phyloP scores from a whole-genome alignment of 345 rosid species.

The Dipteronia dyeriana region DNA sequence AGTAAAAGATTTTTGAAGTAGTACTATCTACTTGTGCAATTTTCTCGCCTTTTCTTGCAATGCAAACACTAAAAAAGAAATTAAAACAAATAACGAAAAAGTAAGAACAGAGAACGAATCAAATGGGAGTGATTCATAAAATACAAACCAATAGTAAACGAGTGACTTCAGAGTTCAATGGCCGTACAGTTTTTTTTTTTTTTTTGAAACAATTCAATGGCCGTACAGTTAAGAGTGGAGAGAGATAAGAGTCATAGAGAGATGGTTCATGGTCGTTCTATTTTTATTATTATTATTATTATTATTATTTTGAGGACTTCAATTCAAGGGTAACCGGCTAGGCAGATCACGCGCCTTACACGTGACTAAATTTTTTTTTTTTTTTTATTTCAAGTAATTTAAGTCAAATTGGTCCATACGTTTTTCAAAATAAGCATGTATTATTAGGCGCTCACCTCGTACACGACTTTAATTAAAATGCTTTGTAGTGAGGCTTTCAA shows the following conservation, averaged over 20 bases:
- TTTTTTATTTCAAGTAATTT: too few relatives aligned
- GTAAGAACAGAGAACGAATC: neutral
- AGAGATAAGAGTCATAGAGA: too few relatives aligned
- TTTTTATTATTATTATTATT: too few relatives aligned
- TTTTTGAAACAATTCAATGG: too few relatives aligned
- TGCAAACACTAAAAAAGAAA: neutral
- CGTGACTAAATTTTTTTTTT: too few relatives aligned
- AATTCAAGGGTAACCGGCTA: too few relatives aligned
- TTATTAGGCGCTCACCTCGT: constrained; percentile 55
- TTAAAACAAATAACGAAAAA: neutral
- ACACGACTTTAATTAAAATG: constrained; percentile 91
- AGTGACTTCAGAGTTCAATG: neutral
- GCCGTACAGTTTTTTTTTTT: neutral
- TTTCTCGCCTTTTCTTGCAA: constrained; percentile 15
- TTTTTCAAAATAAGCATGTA: neutral
- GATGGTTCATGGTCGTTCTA: too few relatives aligned
- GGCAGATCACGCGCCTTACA: too few relatives aligned
- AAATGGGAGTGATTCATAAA: neutral
- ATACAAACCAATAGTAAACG: neutral
- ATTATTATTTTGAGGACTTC: neutral
- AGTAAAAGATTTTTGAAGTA: neutral
- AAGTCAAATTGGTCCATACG: too few relatives aligned
- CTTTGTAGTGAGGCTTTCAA: constrained; percentile 82
- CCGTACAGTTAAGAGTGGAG: neutral
- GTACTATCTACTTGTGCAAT: neutral